Evolutionary conservation across 1,284 basidiomycete genomes (phyloP), one percentile per base, ranked within the genome.

Genomic region (Tremellales sp.): DNA sequence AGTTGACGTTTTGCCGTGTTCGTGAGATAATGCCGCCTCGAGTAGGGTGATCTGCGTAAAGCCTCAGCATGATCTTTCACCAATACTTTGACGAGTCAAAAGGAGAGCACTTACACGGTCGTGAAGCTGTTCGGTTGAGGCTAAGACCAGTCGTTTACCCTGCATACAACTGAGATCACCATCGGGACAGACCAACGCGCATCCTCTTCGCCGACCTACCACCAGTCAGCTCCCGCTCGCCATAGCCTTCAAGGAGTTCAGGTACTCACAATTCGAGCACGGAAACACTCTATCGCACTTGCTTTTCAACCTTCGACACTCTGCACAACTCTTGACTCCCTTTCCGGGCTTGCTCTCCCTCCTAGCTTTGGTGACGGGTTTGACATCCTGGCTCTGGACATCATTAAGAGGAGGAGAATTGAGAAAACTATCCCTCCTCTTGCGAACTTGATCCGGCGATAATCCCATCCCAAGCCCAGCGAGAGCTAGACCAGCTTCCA

Each of bases 151-250:
- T 25, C 70, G 58, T 43, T 72, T 72, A 21, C 70, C 70, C 40
- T 70, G 65, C 70, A 72, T 72, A 47, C 68, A 70, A 37, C 63
- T 64, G n/a, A 72, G 52, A 51, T 70, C 68, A 2, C 67, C 67
- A 47, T 72, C 70, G 1, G 70, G 70, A 43, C 70, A 72, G 6
- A 67, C 65, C 4, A 68, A 37, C 2, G 70, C 68, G 43, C 70
- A 72, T 10, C 70, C 70, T 49, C 68, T 49, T 41, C 67, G 51
- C 40, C 67, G 64, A 51, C 67, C 65, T 67, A 11, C 24, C 6
- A 23, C 21, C 23, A 40, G 44, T 53, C 39, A 53, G 7, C 10
- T 40, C 11, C 17, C 4, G 4, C 25, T 43, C 23, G 6, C 22
- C 15, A 22, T 12, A 11, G 13, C 15, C 15, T 17, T 31, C 12